A percentile compares a stretch with the other conserved stretches of the same genome.
Conservation (phyloP, 352 stramenopile species). For the Phytopythium boreale region DNA sequence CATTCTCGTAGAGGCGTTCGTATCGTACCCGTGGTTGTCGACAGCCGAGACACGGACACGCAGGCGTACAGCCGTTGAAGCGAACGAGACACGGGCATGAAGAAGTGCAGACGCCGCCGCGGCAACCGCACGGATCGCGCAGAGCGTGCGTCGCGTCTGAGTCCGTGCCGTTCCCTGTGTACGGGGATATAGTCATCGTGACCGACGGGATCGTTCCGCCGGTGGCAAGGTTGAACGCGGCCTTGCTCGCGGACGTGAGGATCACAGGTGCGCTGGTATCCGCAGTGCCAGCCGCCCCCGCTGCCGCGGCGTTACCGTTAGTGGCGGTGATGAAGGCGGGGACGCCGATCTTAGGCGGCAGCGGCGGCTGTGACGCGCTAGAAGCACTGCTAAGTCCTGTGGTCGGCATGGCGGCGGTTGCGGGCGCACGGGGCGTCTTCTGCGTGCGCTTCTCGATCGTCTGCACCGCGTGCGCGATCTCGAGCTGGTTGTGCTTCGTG, state of each 20-base stretch:
- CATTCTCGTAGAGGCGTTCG: no score
- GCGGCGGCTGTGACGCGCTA: neutral
- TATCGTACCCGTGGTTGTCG: slow-evolving; percentile 12
- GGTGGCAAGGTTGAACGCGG: neutral
- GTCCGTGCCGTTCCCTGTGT: neutral
- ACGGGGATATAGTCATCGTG: neutral
- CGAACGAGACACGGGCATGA: slow-evolving; percentile 42
- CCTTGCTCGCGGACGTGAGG: neutral
- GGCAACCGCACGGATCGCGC: slow-evolving; percentile 19
- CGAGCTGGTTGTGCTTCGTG: slow-evolving; percentile 36
- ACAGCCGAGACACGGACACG: slow-evolving; percentile 46
- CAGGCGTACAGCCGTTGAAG: slow-evolving; percentile 31
- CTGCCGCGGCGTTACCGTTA: neutral
- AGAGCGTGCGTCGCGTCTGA: neutral
- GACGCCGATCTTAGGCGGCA: neutral
- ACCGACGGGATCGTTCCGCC: neutral
- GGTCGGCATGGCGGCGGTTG: slow-evolving; percentile 16
- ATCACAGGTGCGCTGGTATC: neutral
- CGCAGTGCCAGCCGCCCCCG: neutral
- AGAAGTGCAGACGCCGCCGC: slow-evolving; percentile 31
- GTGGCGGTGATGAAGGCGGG: neutral
- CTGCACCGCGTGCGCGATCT: slow-evolving; percentile 56
- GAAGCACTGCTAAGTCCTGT: slow-evolving; percentile 6
- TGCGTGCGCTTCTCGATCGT: slow-evolving; percentile 51
- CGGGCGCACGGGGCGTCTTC: slow-evolving; percentile 38